These are phyloP conservation scores for Sphagnurus paluster DNA, from an alignment of 1,284 basidiomycete species.

Conservation along the genomic window DNA sequence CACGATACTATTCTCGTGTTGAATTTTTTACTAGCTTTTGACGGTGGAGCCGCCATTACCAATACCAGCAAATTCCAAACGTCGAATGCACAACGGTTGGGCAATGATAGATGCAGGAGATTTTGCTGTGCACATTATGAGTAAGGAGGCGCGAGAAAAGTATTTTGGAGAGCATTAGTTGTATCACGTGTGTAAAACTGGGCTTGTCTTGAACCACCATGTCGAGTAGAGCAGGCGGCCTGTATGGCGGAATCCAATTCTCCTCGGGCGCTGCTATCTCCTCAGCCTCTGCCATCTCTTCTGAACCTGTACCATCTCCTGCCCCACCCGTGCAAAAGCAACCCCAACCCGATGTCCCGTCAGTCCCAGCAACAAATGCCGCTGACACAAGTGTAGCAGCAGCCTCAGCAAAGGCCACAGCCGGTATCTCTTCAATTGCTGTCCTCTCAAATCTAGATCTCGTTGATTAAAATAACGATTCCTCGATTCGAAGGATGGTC, in stretches of 20 bases:
- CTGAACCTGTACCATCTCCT: slow-evolving; percentile 13
- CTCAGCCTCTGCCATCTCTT: slow-evolving; percentile 30
- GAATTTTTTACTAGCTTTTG: slow-evolving; percentile 43
- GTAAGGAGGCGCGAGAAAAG: slow-evolving; percentile 58
- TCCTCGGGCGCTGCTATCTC: slow-evolving; percentile 58
- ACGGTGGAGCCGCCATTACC: slow-evolving; percentile 52
- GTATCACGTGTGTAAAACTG: slow-evolving; percentile 17
- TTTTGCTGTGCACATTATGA: slow-evolving; percentile 75
- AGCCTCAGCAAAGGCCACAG: slow-evolving; percentile 66
- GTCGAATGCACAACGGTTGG: slow-evolving; percentile 68
- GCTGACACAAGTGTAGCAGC: slow-evolving; percentile 28
- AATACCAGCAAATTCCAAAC: slow-evolving; percentile 61
- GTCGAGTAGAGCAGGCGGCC: slow-evolving; percentile 74
- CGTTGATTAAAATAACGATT: slow-evolving; percentile 47
- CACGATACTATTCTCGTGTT: slow-evolving; percentile 1
- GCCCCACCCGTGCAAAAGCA: slow-evolving; percentile 20
- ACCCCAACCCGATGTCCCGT: slow-evolving; percentile 2
- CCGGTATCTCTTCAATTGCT: slow-evolving; percentile 67
- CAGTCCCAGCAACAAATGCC: slow-evolving; percentile 23
- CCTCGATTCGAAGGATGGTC: slow-evolving; percentile 66
- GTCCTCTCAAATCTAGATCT: slow-evolving; percentile 36
- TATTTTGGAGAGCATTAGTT: slow-evolving; percentile 46
- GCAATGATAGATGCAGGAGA: slow-evolving; percentile 77
- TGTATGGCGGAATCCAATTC: slow-evolving; percentile 82
- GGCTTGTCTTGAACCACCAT: slow-evolving; percentile 37